Evolutionary conservation across 1,139 yeast species (phyloP).

Genomic region (Protomyces lactucae-debilis): DNA sequence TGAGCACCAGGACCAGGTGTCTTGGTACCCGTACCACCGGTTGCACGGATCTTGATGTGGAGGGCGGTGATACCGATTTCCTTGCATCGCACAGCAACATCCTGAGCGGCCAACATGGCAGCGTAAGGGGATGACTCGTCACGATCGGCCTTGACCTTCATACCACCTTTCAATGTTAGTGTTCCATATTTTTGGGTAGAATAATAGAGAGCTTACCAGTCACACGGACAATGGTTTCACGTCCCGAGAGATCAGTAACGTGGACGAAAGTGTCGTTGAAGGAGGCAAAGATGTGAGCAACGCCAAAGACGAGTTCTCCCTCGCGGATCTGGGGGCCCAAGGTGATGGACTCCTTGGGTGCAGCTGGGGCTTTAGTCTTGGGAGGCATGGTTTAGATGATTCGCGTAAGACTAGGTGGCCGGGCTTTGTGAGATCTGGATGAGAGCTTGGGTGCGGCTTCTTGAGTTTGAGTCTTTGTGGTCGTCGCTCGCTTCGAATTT

Average conservation of each 20-base stretch:
- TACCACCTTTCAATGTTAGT: constrained; percentile 59
- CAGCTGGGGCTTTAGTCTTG: constrained; percentile 28
- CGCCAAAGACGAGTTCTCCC: constrained; percentile 98
- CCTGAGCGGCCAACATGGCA: constrained; percentile 99
- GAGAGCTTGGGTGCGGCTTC: background rate
- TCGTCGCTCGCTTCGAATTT: background rate
- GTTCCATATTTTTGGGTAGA: background rate
- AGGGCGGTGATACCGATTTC: constrained; percentile 99
- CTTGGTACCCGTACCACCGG: constrained; percentile 99
- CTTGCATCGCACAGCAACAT: constrained; percentile 97
- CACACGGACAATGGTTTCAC: constrained; percentile 99
- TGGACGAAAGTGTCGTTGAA: constrained; percentile 99
- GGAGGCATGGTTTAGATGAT: constrained; percentile 14
- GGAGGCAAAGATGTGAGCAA: constrained; percentile 99
- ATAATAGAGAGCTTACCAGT: constrained; percentile 45
- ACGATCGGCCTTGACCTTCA: constrained; percentile 99
- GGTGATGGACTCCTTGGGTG: constrained; percentile 54
- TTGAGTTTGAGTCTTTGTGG: background rate
- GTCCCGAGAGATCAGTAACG: constrained; percentile 99
- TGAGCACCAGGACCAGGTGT: constrained; percentile 99
- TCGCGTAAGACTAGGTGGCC: constrained; percentile 1
- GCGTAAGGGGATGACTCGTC: constrained; percentile 99
- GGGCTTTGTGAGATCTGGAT: background rate
- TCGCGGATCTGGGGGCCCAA: constrained; percentile 85
- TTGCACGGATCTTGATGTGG: constrained; percentile 99